Evolutionary conservation across 2,329 filamentous ascomycete genomes (phyloP).

Genomic region (Davidsoniella virescens): DNA sequence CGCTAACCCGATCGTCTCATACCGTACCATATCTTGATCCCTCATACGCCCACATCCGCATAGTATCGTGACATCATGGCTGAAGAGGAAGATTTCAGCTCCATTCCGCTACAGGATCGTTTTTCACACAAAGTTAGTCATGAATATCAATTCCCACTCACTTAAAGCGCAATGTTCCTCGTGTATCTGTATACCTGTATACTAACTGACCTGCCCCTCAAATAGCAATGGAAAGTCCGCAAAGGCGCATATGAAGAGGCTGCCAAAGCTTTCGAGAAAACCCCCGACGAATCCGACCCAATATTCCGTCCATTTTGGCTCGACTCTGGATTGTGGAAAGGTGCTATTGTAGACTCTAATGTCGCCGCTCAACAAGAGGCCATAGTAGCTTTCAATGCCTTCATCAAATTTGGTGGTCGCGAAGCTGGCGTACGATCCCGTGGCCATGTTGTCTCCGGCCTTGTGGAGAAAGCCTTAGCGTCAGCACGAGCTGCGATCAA

Average conservation of each 20-base stretch:
- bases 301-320: slow-evolving; percentile 76
- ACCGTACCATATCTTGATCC: background rate
- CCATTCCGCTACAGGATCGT: slow-evolving; percentile 61
- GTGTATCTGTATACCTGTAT: background rate
- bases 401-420: slow-evolving; percentile 75
- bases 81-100: slow-evolving; percentile 66
- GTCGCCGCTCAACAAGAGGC: slow-evolving; percentile 94
- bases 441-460: slow-evolving; percentile 53
- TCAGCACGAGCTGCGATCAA: slow-evolving; percentile 84
- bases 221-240: slow-evolving; percentile 82
- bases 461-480: slow-evolving; percentile 81
- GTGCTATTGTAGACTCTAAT: slow-evolving; percentile 82
- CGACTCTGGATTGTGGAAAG: slow-evolving; percentile 79
- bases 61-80: slow-evolving; percentile 39
- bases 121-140: slow-evolving; percentile 60
- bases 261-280: slow-evolving; percentile 67
- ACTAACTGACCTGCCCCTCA: background rate
- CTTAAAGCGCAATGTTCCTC: background rate
- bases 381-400: slow-evolving; percentile 72
- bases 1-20: no score
- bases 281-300: slow-evolving; percentile 70
- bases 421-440: slow-evolving; percentile 69
- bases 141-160: background rate
- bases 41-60: background rate
- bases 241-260: slow-evolving; percentile 92